Percentiles rank a stretch among this genome's conserved stretches.
These are phyloP conservation scores for Grosmannia huntii DNA, from an alignment of 2,329 filamentous ascomycete species.

Conservation along the genomic window DNA sequence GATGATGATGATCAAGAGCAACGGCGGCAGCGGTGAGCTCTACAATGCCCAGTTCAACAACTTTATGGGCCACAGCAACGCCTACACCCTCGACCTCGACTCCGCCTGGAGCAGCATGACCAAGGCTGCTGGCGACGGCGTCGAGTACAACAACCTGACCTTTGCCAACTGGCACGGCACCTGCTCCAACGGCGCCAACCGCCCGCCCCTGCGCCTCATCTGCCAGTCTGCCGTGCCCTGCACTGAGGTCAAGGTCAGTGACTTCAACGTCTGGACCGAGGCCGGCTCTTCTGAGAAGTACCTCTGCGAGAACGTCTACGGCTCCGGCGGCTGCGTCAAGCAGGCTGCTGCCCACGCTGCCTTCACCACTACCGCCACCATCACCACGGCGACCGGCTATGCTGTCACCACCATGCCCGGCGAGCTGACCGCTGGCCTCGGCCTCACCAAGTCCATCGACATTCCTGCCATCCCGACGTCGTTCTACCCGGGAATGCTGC, in stretches of 20 bases:
- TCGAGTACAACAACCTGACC: constrained; percentile 37
- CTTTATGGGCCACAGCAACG: constrained; percentile 47
- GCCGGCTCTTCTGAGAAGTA: constrained; percentile 9
- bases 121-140: constrained; percentile 29
- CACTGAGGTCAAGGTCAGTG: constrained; percentile 8
- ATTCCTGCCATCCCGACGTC: constrained; percentile 10
- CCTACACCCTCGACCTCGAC: constrained; percentile 44
- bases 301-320: constrained; percentile 13
- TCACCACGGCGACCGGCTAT: not conserved
- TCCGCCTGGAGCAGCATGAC: constrained; percentile 29
- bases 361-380: constrained; percentile 4
- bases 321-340: constrained; percentile 9
- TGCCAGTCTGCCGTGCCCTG: constrained; percentile 12
- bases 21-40: constrained; percentile 41
- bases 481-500: constrained; percentile 9
- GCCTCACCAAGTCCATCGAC: constrained; percentile 7
- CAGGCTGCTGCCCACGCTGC: constrained; percentile 1
- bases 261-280: constrained; percentile 16
- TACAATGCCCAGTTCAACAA: constrained; percentile 38
- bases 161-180: constrained; percentile 44
- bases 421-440: constrained; percentile 9
- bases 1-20: constrained; percentile 51
- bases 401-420: not conserved
- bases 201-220: constrained; percentile 38
- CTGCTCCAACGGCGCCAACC: constrained; percentile 31